Evolutionary conservation across 1,284 basidiomycete genomes (phyloP).

Genomic region (Mycena citricolor): DNA sequence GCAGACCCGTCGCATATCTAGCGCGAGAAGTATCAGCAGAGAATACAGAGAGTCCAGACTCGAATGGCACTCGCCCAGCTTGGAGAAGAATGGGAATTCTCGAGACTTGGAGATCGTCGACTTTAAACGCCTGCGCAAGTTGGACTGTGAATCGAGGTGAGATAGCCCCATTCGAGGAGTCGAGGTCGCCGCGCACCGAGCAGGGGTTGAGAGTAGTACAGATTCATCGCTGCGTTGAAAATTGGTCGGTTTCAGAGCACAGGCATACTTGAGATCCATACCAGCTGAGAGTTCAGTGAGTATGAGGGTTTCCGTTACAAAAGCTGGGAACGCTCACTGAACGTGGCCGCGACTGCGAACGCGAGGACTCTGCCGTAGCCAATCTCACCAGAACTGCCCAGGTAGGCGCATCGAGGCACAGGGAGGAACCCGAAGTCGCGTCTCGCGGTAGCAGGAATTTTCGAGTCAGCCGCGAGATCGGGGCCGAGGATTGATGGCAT

Average conservation of each 20-base stretch:
- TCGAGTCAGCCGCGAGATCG: too few species aligned
- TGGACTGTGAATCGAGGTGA: conserved; percentile 47
- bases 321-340: conserved; percentile 28
- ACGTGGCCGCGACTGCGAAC: conserved; percentile 69
- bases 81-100: conserved; percentile 10
- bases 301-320: not conserved
- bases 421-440: conserved; percentile 64
- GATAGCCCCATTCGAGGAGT: not conserved
- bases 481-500: too few species aligned
- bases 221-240: conserved; percentile 44
- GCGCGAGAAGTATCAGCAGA: not conserved
- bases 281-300: not conserved
- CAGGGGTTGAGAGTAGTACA: conserved; percentile 74
- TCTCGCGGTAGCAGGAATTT: too few species aligned
- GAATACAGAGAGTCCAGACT: not conserved
- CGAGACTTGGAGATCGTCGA: conserved; percentile 58
- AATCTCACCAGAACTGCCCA: conserved; percentile 53
- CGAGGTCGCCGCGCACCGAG: conserved; percentile 46
- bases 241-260: not conserved
- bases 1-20: conserved; percentile 57
- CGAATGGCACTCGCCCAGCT: conserved; percentile 10
- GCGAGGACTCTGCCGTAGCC: conserved; percentile 56
- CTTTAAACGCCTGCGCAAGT: conserved; percentile 51
- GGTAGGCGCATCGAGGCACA: conserved; percentile 54
- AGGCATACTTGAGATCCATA: too few species aligned